These are phyloP conservation scores for Vaucheria bursata DNA, from an alignment of 352 stramenopile genomes.

Conservation along the genomic window DNA sequence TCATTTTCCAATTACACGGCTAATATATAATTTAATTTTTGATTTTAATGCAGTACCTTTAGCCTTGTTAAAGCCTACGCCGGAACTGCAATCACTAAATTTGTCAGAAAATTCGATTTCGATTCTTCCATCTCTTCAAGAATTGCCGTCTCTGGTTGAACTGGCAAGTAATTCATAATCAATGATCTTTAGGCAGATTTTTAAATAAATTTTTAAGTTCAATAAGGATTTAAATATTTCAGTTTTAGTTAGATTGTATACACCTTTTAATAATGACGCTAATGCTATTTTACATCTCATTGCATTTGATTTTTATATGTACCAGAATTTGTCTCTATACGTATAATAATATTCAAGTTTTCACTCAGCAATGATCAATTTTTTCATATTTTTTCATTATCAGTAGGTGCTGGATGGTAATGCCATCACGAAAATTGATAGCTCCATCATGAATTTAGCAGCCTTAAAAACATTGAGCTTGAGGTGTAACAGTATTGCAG, in stretches of 20 bases:
- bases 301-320: not conserved
- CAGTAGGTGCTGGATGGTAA: conserved; percentile 1
- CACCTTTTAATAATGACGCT: not conserved
- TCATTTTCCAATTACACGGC: too few species aligned
- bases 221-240: not conserved
- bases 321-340: not conserved
- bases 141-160: not conserved
- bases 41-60: too few species aligned
- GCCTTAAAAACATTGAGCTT: not conserved
- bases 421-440: not conserved
- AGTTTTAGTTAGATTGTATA: not conserved
- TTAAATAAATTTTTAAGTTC: not conserved
- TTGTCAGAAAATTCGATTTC: conserved; percentile 2
- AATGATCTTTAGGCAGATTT: not conserved
- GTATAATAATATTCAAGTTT: not conserved
- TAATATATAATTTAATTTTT: too few species aligned
- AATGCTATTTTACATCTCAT: not conserved
- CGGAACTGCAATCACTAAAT: not conserved
- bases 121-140: not conserved
- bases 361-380: too few species aligned
- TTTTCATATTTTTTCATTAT: not conserved
- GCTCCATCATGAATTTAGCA: not conserved
- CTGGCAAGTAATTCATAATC: not conserved
- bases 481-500: not conserved
- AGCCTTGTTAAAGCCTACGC: too few species aligned